Conservation (phyloP, 306 rosid genomes). For the Fagus crenata region DNA sequence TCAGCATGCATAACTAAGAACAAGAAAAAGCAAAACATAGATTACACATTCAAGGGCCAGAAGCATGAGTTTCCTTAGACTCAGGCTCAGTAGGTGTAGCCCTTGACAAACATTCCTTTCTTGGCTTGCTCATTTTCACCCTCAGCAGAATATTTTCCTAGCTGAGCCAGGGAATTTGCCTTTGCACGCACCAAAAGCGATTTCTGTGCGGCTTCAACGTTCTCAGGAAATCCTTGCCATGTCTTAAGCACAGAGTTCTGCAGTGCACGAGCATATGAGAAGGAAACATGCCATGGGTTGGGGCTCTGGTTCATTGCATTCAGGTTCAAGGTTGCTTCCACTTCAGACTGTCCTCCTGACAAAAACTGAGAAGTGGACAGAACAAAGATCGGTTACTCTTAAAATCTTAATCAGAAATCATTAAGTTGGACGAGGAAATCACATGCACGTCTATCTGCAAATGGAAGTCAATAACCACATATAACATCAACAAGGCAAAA, state of each 20-base stretch:
- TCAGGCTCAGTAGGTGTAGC: conserved; percentile 69
- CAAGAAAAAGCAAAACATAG: conserved; percentile 12
- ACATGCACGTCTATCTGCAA: not conserved
- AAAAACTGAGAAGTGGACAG: conserved; percentile 57
- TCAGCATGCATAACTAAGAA: conserved; percentile 24
- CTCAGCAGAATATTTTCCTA: conserved; percentile 81
- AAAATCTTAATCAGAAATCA: not conserved
- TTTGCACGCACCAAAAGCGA: conserved; percentile 86
- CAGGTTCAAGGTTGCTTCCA: conserved; percentile 83
- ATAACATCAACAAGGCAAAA: conserved; percentile 8
- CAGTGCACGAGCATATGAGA: conserved; percentile 95
- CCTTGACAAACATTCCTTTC: conserved; percentile 91
- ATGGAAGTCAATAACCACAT: not conserved
- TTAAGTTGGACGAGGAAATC: not conserved
- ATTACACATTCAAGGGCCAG: conserved; percentile 21
- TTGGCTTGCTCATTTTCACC: conserved; percentile 88
- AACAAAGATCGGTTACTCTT: conserved; percentile 8
- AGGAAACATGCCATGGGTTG: conserved; percentile 99
- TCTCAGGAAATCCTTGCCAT: conserved; percentile 91
- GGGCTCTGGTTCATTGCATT: conserved; percentile 98
- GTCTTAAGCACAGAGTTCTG: conserved; percentile 91
- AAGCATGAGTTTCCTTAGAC: conserved; percentile 11
- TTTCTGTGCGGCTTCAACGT: conserved; percentile 72
- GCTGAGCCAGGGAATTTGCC: conserved; percentile 97
- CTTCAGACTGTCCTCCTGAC: conserved; percentile 99